Conservation (phyloP, 176 grass and related monocot genomes). For the Eragrostis nindensis region DNA sequence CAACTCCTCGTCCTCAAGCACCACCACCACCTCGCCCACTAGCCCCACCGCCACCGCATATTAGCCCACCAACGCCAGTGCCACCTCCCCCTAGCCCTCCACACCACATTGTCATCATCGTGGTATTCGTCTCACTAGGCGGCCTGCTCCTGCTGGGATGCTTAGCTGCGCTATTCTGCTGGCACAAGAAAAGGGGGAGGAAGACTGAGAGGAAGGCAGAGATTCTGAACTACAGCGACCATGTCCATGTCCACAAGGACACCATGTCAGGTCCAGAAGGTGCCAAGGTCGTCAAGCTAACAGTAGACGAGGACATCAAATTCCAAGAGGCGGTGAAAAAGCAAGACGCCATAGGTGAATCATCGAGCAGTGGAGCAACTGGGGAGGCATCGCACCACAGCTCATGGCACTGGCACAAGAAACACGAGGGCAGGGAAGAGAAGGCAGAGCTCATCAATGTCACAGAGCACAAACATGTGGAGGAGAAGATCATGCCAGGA, state of each 20-base stretch:
- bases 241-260: conserved; percentile 56
- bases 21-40: background rate
- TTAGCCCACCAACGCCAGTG: conserved; percentile 15
- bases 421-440: conserved; percentile 35
- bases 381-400: conserved; percentile 21
- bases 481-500: conserved; percentile 51
- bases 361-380: background rate
- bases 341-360: conserved; percentile 36
- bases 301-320: conserved; percentile 71
- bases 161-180: conserved; percentile 67
- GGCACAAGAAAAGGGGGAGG: conserved; percentile 64
- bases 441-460: conserved; percentile 49
- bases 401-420: conserved; percentile 53
- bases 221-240: conserved; percentile 58
- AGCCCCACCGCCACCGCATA: conserved; percentile 34
- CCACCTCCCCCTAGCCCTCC: conserved; percentile 56
- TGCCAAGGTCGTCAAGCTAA: conserved; percentile 26
- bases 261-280: conserved; percentile 47
- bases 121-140: conserved; percentile 69
- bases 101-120: conserved; percentile 60
- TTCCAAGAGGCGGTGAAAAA: conserved; percentile 60
- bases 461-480: conserved; percentile 41
- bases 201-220: conserved; percentile 45
- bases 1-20: conserved; percentile 12
- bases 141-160: conserved; percentile 69